Percentiles rank a stretch among this genome's conserved stretches.
These are phyloP conservation scores for Sicyos edulis DNA, from an alignment of 306 rosid genomes.

Conservation along the genomic window DNA sequence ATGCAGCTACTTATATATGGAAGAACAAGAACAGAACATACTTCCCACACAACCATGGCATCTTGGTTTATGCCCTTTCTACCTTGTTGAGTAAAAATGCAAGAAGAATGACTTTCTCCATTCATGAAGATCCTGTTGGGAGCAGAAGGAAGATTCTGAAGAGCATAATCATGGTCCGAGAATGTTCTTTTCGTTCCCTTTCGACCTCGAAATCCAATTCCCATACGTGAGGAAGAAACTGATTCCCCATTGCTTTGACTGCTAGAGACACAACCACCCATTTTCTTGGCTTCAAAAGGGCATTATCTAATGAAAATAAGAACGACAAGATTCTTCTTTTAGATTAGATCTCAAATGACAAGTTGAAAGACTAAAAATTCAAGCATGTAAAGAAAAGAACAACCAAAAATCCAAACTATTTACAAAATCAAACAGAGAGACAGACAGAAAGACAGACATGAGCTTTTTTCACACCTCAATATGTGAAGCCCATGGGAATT, in stretches of 20 bases:
- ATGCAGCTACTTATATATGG: constrained; percentile 1
- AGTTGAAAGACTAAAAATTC: constrained; percentile 27
- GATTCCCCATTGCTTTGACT: constrained; percentile 72
- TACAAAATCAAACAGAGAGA: constrained; percentile 11
- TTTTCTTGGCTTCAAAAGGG: constrained; percentile 49
- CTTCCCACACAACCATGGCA: constrained; percentile 99
- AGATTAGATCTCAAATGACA: constrained; percentile 46
- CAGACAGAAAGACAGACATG: constrained; percentile 17
- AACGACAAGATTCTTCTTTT: constrained; percentile 31
- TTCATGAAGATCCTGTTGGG: constrained; percentile 69
- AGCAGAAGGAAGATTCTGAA: constrained; percentile 56
- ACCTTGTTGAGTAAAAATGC: constrained; percentile 89
- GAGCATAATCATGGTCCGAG: constrained; percentile 52
- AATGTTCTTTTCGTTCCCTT: constrained; percentile 70
- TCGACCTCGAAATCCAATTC: constrained; percentile 32
- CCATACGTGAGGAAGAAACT: constrained; percentile 46
- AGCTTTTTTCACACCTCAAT: constrained; percentile 25
- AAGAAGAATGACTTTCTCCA: constrained; percentile 73
- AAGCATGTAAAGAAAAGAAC: constrained; percentile 42
- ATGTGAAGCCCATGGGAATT: background rate
- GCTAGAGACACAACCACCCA: constrained; percentile 91
- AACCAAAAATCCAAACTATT: constrained; percentile 30
- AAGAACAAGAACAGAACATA: constrained; percentile 39
- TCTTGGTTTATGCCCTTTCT: constrained; percentile 95
- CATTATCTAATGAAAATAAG: constrained; percentile 30